phyloP scores from a whole-genome alignment of 306 rosid genomes.

The Luffa acutangula region DNA sequence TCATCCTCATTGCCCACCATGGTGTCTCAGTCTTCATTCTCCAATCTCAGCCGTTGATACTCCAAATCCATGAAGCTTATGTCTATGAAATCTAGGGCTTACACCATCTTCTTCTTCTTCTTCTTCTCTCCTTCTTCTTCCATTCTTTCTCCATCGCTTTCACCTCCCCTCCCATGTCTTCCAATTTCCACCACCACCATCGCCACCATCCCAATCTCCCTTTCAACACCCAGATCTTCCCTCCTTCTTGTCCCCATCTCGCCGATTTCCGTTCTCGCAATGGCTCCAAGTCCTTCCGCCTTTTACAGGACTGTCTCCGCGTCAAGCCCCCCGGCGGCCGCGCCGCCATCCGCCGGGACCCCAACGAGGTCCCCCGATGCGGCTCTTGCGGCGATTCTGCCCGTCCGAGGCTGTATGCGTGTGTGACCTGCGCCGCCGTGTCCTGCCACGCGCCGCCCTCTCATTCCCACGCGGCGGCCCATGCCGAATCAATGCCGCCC shows the following conservation, averaged over 20 bases:
- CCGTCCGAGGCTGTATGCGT: conserved; percentile 50
- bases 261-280: conserved; percentile 54
- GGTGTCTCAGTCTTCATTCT: conserved; percentile 22
- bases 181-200: conserved; percentile 25
- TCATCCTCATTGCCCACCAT: conserved; percentile 21
- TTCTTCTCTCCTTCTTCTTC: background rate
- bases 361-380: conserved; percentile 60
- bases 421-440: conserved; percentile 68
- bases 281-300: conserved; percentile 66
- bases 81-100: conserved; percentile 36
- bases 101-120: conserved; percentile 20
- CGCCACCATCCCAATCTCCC: conserved; percentile 6
- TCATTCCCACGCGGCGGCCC: conserved; percentile 65
- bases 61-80: conserved; percentile 31
- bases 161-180: conserved; percentile 45
- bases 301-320: conserved; percentile 70
- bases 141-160: conserved; percentile 12
- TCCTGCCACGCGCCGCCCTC: conserved; percentile 44
- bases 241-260: conserved; percentile 66
- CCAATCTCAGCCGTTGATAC: conserved; percentile 48
- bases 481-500: conserved; percentile 43
- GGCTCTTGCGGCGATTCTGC: conserved; percentile 39
- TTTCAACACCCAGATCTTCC: conserved; percentile 44
- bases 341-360: conserved; percentile 71
- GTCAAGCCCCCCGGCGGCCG: conserved; percentile 69